Evolutionary conservation across 768 basidiomycete species (phyloP).

Genomic region (Suillus occidentalis): DNA sequence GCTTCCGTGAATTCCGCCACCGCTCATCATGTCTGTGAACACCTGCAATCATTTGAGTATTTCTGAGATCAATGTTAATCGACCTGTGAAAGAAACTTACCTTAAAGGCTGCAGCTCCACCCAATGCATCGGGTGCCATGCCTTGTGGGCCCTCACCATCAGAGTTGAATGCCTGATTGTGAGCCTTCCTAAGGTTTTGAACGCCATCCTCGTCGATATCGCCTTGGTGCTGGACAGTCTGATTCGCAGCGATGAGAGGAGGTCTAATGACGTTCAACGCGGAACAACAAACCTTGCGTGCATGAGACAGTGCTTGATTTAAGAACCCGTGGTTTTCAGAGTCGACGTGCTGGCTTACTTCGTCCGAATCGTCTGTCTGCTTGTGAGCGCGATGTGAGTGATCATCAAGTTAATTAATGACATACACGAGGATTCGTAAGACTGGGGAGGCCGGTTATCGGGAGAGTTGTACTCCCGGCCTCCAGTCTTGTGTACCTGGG

Average conservation of each 20-base stretch:
- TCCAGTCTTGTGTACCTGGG: conserved; percentile 53
- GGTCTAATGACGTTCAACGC: not conserved
- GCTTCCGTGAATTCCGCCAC: conserved; percentile 33
- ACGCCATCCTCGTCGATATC: conserved; percentile 66
- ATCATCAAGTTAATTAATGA: conserved; percentile 7
- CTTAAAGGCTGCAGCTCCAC: conserved; percentile 78
- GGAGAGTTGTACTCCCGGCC: conserved; percentile 64
- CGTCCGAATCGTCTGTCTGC: conserved; percentile 58
- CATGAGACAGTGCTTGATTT: conserved; percentile 50
- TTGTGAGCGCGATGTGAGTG: conserved; percentile 10
- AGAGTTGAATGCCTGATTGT: conserved; percentile 57
- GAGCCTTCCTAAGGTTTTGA: conserved; percentile 41
- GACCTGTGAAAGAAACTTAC: conserved; percentile 31
- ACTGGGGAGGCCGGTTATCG: conserved; percentile 37
- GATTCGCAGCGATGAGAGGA: not conserved
- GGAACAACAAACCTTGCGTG: conserved; percentile 43
- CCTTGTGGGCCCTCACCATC: conserved; percentile 39
- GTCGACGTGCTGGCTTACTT: conserved; percentile 57
- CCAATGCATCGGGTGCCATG: conserved; percentile 63
- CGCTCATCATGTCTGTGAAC: conserved; percentile 35
- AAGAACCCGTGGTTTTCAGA: conserved; percentile 42
- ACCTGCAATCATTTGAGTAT: conserved; percentile 44
- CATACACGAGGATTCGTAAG: conserved; percentile 25
- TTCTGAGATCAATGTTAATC: too few relatives aligned
- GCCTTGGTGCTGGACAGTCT: conserved; percentile 45